phyloP scores from a whole-genome alignment of 495 filamentous ascomycete species.

The Trichoderma parareesei region DNA sequence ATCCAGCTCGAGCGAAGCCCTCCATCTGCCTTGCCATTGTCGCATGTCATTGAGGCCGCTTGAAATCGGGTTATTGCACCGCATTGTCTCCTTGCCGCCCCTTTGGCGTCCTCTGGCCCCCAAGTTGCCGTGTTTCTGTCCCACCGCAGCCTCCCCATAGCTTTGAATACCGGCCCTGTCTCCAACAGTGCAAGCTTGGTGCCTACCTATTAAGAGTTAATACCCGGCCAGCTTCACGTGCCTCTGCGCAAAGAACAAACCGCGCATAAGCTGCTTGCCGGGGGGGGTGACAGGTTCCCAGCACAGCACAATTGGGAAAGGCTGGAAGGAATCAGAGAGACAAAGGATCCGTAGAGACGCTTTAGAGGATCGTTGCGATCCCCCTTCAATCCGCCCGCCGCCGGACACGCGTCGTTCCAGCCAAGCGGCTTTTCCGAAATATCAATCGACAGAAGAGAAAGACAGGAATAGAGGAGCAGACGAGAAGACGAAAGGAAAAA shows the following conservation, averaged over 20 bases:
- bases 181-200: not conserved
- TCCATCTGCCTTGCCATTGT: not conserved
- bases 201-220: not conserved
- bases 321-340: not conserved
- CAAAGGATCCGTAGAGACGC: constrained; percentile 3
- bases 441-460: not conserved
- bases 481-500: not conserved
- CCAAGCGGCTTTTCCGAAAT: not conserved
- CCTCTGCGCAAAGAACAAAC: constrained; percentile 5
- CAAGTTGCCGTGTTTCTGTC: not conserved
- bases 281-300: not conserved
- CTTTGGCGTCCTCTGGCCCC: not conserved
- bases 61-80: not conserved
- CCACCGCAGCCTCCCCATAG: not conserved
- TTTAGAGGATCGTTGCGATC: not conserved
- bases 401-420: not conserved
- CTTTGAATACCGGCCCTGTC: not conserved
- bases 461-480: not conserved
- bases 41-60: not conserved
- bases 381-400: not conserved
- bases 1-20: not conserved
- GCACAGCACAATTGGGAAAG: not conserved
- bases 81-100: not conserved
- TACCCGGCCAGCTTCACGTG: constrained; percentile 3
- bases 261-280: constrained; percentile 3